Evolutionary conservation across 345 rosid species (phyloP).

Genomic region (Garcia nutans): DNA sequence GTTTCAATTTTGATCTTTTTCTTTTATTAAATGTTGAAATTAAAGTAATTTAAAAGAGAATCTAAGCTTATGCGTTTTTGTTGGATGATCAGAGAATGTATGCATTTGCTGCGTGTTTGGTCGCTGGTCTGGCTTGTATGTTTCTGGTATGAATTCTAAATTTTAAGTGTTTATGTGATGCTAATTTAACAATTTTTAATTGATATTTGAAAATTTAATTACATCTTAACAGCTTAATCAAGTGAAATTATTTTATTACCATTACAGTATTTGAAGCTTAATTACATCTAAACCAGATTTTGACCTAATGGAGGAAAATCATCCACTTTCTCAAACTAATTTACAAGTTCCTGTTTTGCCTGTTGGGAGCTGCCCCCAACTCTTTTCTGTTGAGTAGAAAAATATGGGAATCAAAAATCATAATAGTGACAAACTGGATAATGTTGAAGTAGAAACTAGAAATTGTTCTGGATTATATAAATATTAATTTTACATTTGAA

Average conservation of each 20-base stretch:
- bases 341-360: background rate
- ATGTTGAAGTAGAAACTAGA: background rate
- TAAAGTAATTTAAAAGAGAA: background rate
- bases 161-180: background rate
- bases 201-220: background rate
- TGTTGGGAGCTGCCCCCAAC: background rate
- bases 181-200: background rate
- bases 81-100: slow-evolving; percentile 63
- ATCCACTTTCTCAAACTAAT: background rate
- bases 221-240: background rate
- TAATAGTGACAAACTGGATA: background rate
- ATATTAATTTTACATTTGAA: background rate
- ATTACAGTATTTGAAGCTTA: no score
- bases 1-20: slow-evolving; percentile 27
- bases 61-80: slow-evolving; percentile 8
- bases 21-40: background rate
- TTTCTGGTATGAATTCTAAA: slow-evolving; percentile 53
- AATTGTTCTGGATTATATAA: background rate
- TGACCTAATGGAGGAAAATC: background rate
- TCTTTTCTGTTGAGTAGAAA: background rate
- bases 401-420: background rate
- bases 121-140: slow-evolving; percentile 66
- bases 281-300: background rate
- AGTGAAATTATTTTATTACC: background rate
- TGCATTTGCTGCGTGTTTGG: slow-evolving; percentile 63